phyloP scores from a whole-genome alignment of 2,329 filamentous ascomycete genomes.

The Diaporthe vaccinii region DNA sequence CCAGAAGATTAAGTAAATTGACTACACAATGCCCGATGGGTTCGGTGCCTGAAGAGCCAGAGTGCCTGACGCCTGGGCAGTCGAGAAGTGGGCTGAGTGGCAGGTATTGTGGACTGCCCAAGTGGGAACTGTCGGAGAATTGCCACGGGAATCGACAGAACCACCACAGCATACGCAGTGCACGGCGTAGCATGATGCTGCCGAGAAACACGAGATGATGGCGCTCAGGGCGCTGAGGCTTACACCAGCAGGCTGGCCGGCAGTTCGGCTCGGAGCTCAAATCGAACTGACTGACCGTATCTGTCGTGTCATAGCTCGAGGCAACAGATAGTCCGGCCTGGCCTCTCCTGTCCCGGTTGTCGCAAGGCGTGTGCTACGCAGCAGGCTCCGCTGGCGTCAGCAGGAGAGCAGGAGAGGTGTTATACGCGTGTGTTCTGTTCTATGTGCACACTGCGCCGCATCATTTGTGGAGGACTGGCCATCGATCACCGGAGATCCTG shows the following conservation, averaged over 20 bases:
- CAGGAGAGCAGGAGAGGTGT: neutral
- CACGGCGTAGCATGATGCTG: neutral
- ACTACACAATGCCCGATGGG: slow-evolving; percentile 1
- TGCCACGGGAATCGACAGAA: slow-evolving; percentile 1
- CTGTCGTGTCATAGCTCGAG: neutral
- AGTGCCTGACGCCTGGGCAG: slow-evolving; percentile 9
- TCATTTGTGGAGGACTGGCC: neutral
- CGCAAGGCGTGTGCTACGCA: neutral
- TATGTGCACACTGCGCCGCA: neutral
- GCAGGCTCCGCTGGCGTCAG: neutral
- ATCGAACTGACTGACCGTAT: neutral
- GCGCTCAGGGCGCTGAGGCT: neutral
- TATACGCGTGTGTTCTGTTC: neutral
- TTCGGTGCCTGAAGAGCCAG: neutral
- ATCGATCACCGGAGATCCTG: neutral
- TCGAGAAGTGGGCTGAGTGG: neutral
- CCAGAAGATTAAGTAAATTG: neutral
- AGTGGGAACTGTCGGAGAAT: slow-evolving; percentile 27
- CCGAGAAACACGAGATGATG: slow-evolving; percentile 26
- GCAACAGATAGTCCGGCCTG: neutral
- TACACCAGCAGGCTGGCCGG: neutral
- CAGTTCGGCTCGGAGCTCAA: neutral
- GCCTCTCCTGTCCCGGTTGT: neutral
- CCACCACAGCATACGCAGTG: slow-evolving; percentile 1
- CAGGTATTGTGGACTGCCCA: slow-evolving; percentile 17